Evolutionary conservation across 192 early-diverging fungal genomes (phyloP).

Genomic region (Thoreauomyces humboldtii): DNA sequence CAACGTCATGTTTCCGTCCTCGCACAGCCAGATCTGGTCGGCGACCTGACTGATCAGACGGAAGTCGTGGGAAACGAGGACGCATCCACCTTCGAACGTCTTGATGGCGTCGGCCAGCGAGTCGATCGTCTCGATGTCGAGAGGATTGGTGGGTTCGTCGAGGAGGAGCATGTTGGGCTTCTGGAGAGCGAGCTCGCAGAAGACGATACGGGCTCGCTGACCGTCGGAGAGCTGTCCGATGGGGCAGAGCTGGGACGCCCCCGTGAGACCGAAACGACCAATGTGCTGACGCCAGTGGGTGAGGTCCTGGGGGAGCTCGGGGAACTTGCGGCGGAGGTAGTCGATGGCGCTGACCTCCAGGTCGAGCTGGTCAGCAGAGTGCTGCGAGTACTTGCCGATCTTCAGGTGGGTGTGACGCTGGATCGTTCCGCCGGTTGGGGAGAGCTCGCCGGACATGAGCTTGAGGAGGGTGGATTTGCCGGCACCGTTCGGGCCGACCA

Average conservation of each 20-base stretch:
- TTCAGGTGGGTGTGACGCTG: constrained; percentile 89
- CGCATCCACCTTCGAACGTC: constrained; percentile 90
- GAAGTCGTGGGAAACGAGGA: constrained; percentile 99
- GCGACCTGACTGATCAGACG: constrained; percentile 95
- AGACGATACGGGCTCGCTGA: constrained; percentile 92
- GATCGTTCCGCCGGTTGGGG: constrained; percentile 80
- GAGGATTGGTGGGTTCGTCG: constrained; percentile 99
- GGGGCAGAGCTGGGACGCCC: constrained; percentile 85
- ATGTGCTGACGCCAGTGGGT: constrained; percentile 89
- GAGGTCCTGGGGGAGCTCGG: constrained; percentile 75
- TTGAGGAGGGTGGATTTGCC: constrained; percentile 97
- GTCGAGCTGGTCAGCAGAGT: constrained; percentile 95
- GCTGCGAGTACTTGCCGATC: constrained; percentile 95
- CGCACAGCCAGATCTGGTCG: constrained; percentile 90
- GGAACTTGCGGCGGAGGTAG: constrained; percentile 84
- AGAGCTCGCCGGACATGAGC: constrained; percentile 89
- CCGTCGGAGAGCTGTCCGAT: constrained; percentile 92
- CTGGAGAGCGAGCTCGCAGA: constrained; percentile 86
- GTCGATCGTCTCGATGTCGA: constrained; percentile 87
- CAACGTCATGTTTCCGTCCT: constrained; percentile 69
- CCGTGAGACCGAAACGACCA: constrained; percentile 92
- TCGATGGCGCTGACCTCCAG: constrained; percentile 83
- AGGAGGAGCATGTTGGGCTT: constrained; percentile 93
- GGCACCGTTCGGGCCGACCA: constrained; percentile 85
- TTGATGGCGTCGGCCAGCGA: constrained; percentile 95